Evolutionary conservation across 2,329 filamentous ascomycete genomes (phyloP), one percentile per base, ranked within the genome.

Genomic region (Phoma sp.): DNA sequence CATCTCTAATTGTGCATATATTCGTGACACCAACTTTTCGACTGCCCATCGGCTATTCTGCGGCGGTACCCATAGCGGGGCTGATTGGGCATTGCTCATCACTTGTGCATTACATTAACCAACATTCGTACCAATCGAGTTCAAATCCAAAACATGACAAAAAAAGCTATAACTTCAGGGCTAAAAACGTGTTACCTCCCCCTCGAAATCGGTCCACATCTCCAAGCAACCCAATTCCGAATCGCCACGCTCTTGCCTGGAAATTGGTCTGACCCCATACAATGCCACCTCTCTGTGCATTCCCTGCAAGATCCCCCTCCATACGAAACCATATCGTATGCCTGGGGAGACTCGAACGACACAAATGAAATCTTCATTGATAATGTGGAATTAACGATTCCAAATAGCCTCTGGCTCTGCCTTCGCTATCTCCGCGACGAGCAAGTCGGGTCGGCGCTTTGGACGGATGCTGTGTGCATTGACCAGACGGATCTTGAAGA

Each of bases 401-500:
- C 47, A 1, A 37, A 30, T 24, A 49, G 39, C 14, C 47, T 49
- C 2, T 23, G 41, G n/a, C 7, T 13, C 2, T 49, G 47, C 13
- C 47, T 49, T 10, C 22, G 22, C 10, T 18, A 43, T 25, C 33
- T 50, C n/a, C 40, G 47, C 32, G 32, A 33, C 32, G 4, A 32
- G 10, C 7, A 24, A 18, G 13, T n/a, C 35, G 7, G n/a, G 6
- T 11, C 32, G 4, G 5, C n/a, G 4, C 24, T 50, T 14, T 60
- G 55, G 58, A 44, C 57, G 4, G 58, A 60, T n/a, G 42, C 42
- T 1, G 37, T 60, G 18, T 60, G 55, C 18, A 60, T 58, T 13
- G 43, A 60, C 39, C 58, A 60, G 29, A 37, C 4, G 11, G 45
- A 60, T 22, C 10, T 24, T 3, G 27, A 52, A n/a, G 58, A 60